Conservation (phyloP, 805 yeast genomes). For the Kazachstania africana region DNA sequence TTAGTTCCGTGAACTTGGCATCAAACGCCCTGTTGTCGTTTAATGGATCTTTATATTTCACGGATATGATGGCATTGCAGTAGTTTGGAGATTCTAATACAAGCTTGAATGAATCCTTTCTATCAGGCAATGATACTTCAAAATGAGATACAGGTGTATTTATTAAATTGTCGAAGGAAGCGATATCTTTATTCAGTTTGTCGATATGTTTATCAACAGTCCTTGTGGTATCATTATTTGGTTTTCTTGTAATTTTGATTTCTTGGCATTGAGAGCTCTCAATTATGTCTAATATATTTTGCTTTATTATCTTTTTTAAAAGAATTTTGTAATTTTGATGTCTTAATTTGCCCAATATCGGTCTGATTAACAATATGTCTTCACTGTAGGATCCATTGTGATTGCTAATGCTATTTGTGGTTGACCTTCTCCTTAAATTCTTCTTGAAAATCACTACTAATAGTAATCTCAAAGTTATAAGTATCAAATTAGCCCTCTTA, state of each 20-base stretch:
- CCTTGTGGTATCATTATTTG: background rate
- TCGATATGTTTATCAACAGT: conserved; percentile 8
- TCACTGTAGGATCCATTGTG: conserved; percentile 4
- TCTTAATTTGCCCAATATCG: conserved; percentile 24
- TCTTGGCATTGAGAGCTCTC: conserved; percentile 7
- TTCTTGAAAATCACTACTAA: conserved; percentile 31
- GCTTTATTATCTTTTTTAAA: conserved; percentile 18
- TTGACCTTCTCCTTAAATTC: conserved; percentile 19
- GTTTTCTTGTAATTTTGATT: background rate
- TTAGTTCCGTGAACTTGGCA: conserved; percentile 23
- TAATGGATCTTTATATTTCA: conserved; percentile 7
- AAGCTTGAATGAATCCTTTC: conserved; percentile 8
- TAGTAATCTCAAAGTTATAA: conserved; percentile 25
- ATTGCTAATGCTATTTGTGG: conserved; percentile 4
- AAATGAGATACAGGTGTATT: conserved; percentile 15
- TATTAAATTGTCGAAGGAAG: conserved; percentile 13
- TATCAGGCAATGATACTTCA: conserved; percentile 6
- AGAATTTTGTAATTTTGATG: conserved; percentile 21
- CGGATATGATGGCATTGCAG: conserved; percentile 19
- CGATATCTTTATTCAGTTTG: conserved; percentile 16
- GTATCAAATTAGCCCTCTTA: conserved; percentile 25
- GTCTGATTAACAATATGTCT: conserved; percentile 20
- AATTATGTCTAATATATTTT: conserved; percentile 15
- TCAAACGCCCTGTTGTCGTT: conserved; percentile 9
- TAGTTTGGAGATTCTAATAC: conserved; percentile 21